Conservation (phyloP, 257 asterid species). For the Jaltomata sinuosa region DNA sequence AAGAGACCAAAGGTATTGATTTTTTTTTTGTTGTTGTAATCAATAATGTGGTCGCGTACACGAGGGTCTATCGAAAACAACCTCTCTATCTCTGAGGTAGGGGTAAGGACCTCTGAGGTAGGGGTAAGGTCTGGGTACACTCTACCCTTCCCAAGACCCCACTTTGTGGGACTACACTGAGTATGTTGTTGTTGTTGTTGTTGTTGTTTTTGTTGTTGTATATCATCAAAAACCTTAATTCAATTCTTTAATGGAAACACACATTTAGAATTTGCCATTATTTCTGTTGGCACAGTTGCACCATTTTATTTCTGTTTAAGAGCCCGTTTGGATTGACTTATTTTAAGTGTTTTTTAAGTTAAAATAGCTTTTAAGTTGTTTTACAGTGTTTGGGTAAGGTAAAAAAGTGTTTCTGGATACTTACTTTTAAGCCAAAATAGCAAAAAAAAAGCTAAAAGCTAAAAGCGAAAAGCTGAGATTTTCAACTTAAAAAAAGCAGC, state of each 20-base stretch:
- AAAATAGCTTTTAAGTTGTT: too few species aligned
- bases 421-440: too few species aligned
- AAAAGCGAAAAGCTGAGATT: too few species aligned
- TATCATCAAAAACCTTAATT: not conserved
- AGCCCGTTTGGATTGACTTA: too few species aligned
- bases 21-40: not conserved
- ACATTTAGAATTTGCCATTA: not conserved
- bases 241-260: not conserved
- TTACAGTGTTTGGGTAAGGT: too few species aligned
- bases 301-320: not conserved
- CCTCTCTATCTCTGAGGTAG: not conserved
- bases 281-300: not conserved
- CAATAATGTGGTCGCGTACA: not conserved
- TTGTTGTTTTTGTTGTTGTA: not conserved
- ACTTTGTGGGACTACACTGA: not conserved
- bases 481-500: too few species aligned
- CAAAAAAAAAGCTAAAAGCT: too few species aligned
- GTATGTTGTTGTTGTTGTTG: not conserved
- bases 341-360: too few species aligned
- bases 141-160: not conserved
- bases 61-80: not conserved
- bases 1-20: constrained; percentile 49
- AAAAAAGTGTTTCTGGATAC: too few species aligned
- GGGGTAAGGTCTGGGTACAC: not conserved
- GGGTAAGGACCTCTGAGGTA: not conserved